Evolutionary conservation across 2,329 filamentous ascomycete species (phyloP).

Genomic region (Lachnum nothofagi): DNA sequence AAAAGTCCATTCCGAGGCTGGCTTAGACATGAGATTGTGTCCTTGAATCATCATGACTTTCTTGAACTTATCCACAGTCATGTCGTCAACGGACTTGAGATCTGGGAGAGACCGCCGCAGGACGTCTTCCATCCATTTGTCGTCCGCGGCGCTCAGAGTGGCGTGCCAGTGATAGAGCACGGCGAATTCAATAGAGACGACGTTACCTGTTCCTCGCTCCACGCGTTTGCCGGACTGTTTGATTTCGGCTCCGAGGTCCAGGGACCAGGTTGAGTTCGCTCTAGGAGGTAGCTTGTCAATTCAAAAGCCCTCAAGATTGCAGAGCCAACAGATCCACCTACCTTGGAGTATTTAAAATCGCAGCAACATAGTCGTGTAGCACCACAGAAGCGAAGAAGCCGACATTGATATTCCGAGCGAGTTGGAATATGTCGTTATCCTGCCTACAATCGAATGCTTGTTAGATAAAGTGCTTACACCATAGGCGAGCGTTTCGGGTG

Average conservation of each 20-base stretch:
- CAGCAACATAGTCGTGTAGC: slow-evolving; percentile 41
- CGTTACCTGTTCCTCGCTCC: slow-evolving; percentile 40
- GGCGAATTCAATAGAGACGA: slow-evolving; percentile 43
- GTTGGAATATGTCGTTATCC: slow-evolving; percentile 45
- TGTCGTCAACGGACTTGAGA: slow-evolving; percentile 39
- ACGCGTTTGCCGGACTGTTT: slow-evolving; percentile 37
- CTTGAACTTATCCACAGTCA: slow-evolving; percentile 39
- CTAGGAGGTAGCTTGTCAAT: slow-evolving; percentile 12
- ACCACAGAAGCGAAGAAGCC: slow-evolving; percentile 44
- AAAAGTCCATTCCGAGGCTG: slow-evolving; percentile 40
- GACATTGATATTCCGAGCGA: slow-evolving; percentile 43
- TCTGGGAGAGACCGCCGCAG: slow-evolving; percentile 34
- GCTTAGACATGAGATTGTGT: slow-evolving; percentile 33
- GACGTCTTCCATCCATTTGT: slow-evolving; percentile 41
- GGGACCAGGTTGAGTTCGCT: slow-evolving; percentile 42
- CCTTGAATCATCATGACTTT: slow-evolving; percentile 38
- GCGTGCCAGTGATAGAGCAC: slow-evolving; percentile 46
- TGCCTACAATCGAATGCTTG: slow-evolving; percentile 31
- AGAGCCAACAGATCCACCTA: not conserved
- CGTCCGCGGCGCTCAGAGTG: slow-evolving; percentile 40
- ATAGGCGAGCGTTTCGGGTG: not conserved
- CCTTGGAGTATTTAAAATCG: slow-evolving; percentile 18
- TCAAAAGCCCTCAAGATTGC: too few species aligned
- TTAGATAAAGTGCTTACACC: not conserved
- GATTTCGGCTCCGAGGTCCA: slow-evolving; percentile 42